Conservation (phyloP, 495 filamentous ascomycete genomes). For the Penicillium steckii region DNA sequence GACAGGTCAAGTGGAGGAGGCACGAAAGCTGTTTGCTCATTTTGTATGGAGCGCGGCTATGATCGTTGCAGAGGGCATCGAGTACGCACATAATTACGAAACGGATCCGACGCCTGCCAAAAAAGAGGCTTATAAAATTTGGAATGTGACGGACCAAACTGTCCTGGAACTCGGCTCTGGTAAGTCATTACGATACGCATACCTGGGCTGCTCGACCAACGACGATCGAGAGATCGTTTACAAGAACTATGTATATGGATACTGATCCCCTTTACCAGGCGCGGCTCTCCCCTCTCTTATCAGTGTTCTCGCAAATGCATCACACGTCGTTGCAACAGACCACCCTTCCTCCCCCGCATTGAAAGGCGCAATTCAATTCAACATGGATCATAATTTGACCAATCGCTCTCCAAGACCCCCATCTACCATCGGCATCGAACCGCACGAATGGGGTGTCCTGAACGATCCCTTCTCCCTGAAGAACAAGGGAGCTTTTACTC, state of each 20-base stretch:
- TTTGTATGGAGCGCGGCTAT: constrained; percentile 85
- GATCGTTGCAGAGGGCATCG: constrained; percentile 67
- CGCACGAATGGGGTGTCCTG: constrained; percentile 74
- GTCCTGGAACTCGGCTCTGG: constrained; percentile 64
- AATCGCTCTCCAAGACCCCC: constrained; percentile 16
- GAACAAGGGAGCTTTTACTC: constrained; percentile 55
- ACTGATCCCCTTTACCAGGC: constrained; percentile 41
- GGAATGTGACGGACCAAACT: constrained; percentile 50
- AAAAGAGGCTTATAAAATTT: constrained; percentile 28
- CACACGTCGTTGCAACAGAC: constrained; percentile 66
- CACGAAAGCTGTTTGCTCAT: constrained; percentile 71
- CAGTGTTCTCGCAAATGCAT: constrained; percentile 60
- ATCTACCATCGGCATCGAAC: constrained; percentile 44
- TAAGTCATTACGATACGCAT: constrained; percentile 26
- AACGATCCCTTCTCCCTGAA: constrained; percentile 49
- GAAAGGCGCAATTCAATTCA: constrained; percentile 57
- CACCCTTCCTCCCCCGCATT: constrained; percentile 71
- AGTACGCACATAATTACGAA: constrained; percentile 31
- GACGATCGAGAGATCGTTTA: not conserved
- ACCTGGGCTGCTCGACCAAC: not conserved
- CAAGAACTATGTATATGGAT: not conserved
- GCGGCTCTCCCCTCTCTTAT: constrained; percentile 74
- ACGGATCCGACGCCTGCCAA: not conserved
- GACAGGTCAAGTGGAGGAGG: constrained; percentile 45
- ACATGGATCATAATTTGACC: constrained; percentile 56